Evolutionary conservation across 306 rosid genomes (phyloP).

Genomic region (Pachyrhizus erosus): DNA sequence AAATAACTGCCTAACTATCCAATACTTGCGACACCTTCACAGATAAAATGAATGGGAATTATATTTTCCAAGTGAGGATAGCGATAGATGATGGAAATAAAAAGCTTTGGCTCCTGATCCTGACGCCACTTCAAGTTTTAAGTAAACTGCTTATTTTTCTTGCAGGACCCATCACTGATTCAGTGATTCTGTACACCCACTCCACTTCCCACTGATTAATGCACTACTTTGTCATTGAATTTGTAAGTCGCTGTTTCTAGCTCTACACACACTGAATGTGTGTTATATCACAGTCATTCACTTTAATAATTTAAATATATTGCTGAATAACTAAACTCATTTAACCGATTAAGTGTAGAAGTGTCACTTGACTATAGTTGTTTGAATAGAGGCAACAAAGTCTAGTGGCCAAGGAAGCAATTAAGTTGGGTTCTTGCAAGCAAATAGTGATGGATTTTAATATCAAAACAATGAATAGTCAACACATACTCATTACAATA

Average conservation of each 20-base stretch:
- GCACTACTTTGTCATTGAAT: slow-evolving; percentile 11
- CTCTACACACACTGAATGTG: neutral
- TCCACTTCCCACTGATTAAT: slow-evolving; percentile 17
- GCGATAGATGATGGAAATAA: slow-evolving; percentile 5
- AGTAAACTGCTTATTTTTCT: neutral
- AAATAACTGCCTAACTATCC: slow-evolving; percentile 25
- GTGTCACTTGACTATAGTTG: neutral
- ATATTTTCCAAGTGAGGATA: slow-evolving; percentile 3
- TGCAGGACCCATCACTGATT: slow-evolving; percentile 1
- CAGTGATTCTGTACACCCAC: neutral
- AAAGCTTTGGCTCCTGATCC: neutral
- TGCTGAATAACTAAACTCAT: neutral
- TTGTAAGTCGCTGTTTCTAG: neutral
- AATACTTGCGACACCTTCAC: neutral
- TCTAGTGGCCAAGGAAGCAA: neutral
- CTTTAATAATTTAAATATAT: neutral
- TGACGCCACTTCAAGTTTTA: neutral
- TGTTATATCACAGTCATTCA: neutral
- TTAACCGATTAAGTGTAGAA: neutral
- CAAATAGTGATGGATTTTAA: neutral
- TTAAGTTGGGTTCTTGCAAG: neutral
- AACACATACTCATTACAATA: neutral
- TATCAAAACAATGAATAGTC: neutral
- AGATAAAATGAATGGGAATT: neutral
- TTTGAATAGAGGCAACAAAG: neutral